Percentiles rank a stretch among this genome's conserved stretches.
Evolutionary conservation across 257 asterid genomes (phyloP).

Genomic region (Solanum chmielewskii): DNA sequence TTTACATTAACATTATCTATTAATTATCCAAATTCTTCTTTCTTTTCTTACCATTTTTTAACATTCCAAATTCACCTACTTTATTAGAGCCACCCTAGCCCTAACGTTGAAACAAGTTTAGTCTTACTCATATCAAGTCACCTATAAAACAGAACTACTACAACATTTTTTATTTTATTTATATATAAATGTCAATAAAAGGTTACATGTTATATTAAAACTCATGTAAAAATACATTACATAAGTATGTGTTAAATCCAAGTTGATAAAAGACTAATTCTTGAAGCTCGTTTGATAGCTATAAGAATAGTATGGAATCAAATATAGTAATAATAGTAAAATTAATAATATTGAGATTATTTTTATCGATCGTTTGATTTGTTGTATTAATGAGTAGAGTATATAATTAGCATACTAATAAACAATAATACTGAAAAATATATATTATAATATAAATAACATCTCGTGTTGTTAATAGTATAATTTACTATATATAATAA

Average conservation of each 20-base stretch:
- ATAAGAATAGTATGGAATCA: not conserved
- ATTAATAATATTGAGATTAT: not conserved
- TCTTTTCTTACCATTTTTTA: not conserved
- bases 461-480: fast-evolving
- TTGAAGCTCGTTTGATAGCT: not conserved
- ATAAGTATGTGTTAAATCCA: not conserved
- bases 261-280: not conserved
- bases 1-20: not conserved
- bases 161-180: not conserved
- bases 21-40: not conserved
- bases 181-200: not conserved
- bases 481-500: not conserved
- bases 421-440: not conserved
- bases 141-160: not conserved
- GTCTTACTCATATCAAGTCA: not conserved
- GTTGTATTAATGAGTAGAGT: not conserved
- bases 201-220: not conserved
- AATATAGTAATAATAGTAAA: not conserved
- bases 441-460: not conserved
- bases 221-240: not conserved
- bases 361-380: not conserved
- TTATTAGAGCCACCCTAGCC: not conserved
- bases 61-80: not conserved
- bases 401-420: not conserved
- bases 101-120: not conserved